Evolutionary conservation across 2,329 filamentous ascomycete species (phyloP).

Genomic region (Fusarium staphyleae): DNA sequence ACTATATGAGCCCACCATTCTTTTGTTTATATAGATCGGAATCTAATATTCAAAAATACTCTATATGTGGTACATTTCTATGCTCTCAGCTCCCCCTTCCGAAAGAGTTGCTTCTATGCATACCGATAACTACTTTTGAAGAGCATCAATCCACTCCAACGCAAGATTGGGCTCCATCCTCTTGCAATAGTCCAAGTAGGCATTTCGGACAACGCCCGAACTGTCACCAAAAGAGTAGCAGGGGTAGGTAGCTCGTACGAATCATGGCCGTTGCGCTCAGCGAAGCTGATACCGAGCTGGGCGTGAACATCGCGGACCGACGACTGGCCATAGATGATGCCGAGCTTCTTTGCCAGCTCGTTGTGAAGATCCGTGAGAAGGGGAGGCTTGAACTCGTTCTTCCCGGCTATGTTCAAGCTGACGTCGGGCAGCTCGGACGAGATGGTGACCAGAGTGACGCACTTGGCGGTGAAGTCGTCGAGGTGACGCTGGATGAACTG

Average conservation of each 20-base stretch:
- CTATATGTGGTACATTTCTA: too few species aligned
- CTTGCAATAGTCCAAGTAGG: conserved; percentile 47
- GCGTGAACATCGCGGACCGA: conserved; percentile 40
- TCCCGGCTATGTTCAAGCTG: conserved; percentile 48
- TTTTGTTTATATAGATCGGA: too few species aligned
- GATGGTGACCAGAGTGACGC: conserved; percentile 52
- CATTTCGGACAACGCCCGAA: conserved; percentile 47
- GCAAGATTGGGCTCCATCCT: conserved; percentile 47
- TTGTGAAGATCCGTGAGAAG: conserved; percentile 52
- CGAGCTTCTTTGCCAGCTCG: conserved; percentile 46
- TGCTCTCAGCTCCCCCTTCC: too few species aligned
- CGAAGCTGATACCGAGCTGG: conserved; percentile 43
- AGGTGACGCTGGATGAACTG: conserved; percentile 47
- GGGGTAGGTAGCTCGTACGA: conserved; percentile 49
- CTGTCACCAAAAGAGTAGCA: conserved; percentile 49
- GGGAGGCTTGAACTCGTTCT: conserved; percentile 50
- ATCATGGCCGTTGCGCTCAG: conserved; percentile 48
- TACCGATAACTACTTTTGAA: not conserved
- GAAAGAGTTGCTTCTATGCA: too few species aligned
- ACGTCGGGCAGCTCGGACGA: conserved; percentile 51
- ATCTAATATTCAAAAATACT: too few species aligned
- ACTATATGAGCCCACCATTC: too few species aligned
- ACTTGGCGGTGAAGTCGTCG: conserved; percentile 45
- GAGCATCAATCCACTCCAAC: conserved; percentile 46
- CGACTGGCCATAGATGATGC: conserved; percentile 47